Base-by-base conservation (phyloP, 495 filamentous ascomycete genomes). In the Tuber umbilicatum region DNA sequence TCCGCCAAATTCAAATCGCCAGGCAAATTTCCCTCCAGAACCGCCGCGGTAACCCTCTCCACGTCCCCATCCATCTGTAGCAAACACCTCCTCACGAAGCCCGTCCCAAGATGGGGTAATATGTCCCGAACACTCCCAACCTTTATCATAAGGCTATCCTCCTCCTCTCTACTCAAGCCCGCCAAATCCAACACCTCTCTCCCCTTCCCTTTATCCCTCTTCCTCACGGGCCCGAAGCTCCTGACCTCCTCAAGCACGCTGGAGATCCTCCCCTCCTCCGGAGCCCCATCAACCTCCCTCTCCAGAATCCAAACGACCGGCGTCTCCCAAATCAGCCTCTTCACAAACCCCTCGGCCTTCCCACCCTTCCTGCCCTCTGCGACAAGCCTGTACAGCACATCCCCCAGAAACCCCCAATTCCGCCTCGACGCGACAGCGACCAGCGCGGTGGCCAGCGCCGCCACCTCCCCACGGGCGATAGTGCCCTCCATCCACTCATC, bases 111-210 rank as follows among this genome's bases (percentile, higher is more conserved):
- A 74, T 94, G 89, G 0, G 95, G 93, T 83, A 99, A 97, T 38
- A 99, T 86, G 79, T 99, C 95, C 81, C 97, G 93, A 50, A 99
- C 86, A 83, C 94, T 92, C 10, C 89, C 90, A 70, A 97, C 88
- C 40, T 94, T 88, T 79, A 89, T 93, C 89, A 94, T 90, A 40
- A 87, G 90, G 84, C 97, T 93, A 67, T 93, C 84, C 81, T 93
- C 92, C 19, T 94, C 84, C 27, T 90, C 87, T 14, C 76, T 37
- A 84, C 75, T 73, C 83, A 38, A 79, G 80, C 47, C 83, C 84
- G 72, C 84, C 84, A 50, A 86, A 81, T 55, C 87, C 86, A 60
- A 84, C 82, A 12, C 81, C 81, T 70, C 86, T 71, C 85, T 82
- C 10, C 83, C 86, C 84, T 95, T 95, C 40, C 93, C 93, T 82